Evolutionary conservation across 306 rosid genomes (phyloP), one percentile per base, ranked within the genome.

Genomic region (Aeschynomene evenia): DNA sequence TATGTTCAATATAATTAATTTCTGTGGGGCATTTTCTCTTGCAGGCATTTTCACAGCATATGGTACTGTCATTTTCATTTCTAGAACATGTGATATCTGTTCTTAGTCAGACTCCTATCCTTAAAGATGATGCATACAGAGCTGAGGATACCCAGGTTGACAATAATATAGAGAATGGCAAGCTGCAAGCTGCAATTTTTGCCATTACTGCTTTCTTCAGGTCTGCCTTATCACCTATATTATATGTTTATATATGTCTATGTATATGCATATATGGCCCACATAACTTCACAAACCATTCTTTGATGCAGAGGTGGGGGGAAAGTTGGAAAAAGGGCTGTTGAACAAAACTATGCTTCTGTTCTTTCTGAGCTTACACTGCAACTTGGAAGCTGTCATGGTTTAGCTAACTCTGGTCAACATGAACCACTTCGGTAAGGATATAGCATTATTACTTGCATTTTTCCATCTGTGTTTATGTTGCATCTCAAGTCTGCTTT

Each of bases 151-250:
- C 80, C 77, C 91, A 79, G 70, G 72, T 73, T 42, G 95, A 86
- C 12, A 67, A 72, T 74, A 85, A 90, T 75, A 66, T 80, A 77
- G 97, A 82, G 65, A 78, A 89, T 70, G 91, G 86, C 62, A 81
- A 88, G 51, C 86, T 84, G 68, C 95, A 88, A 71, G 95, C 98
- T 70, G 87, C 92, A 67, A 87, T 94, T 73, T 83, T 88, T 51
- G 93, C 98, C 79, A 84, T 94, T 65, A 94, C 98, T 21, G 87
- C 98, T 68, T 90, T 94, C 86, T 90, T 94, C 87, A 94, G 96
- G 98, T 94, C 63, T 31, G 39, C 64, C 40, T 55, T 53, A 50
- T 75, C 59, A 33, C 9, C 63, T 12, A 29, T 49, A 9, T 48
- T 28, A n/a, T 51, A 34, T 72, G 48, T 48, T 54, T 68, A 22